These are phyloP conservation scores for Teratosphaeria viscida DNA, from an alignment of 2,329 filamentous ascomycete species.

Conservation along the genomic window DNA sequence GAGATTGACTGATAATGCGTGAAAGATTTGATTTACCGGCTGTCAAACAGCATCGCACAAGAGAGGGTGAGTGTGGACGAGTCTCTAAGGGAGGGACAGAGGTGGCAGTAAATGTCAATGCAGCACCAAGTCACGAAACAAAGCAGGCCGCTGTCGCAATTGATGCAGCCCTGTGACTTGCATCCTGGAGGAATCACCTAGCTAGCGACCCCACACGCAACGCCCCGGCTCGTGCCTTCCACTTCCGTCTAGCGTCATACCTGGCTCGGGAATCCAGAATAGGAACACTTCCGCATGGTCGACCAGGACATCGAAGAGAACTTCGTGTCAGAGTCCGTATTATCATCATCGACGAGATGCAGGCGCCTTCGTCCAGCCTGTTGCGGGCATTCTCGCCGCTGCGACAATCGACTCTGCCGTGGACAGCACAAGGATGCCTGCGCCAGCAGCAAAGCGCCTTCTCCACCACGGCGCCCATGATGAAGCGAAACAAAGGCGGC, in stretches of 20 bases:
- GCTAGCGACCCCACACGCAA: neutral
- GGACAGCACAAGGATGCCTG: conserved; percentile 17
- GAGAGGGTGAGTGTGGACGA: neutral
- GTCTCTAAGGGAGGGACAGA: neutral
- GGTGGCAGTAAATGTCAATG: neutral
- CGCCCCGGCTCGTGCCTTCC: neutral
- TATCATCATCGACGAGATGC: conserved; percentile 8
- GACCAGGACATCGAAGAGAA: neutral
- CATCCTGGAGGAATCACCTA: neutral
- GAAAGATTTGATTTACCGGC: neutral
- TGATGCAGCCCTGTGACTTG: neutral
- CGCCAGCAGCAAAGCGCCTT: conserved; percentile 18
- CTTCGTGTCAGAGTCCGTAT: neutral
- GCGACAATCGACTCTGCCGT: conserved; percentile 4
- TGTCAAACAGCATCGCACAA: neutral
- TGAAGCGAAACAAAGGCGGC: conserved; percentile 18
- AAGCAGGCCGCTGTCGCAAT: neutral
- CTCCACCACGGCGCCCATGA: conserved; percentile 31
- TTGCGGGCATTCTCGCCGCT: conserved; percentile 18
- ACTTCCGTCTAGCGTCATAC: neutral
- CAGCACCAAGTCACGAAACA: neutral
- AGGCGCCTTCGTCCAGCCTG: conserved; percentile 18
- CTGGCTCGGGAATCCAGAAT: neutral
- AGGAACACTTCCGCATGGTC: neutral
- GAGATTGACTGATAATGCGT: neutral